Base-by-base conservation (phyloP, 2,329 filamentous ascomycete genomes). In the Acephala macrosclerotiorum region DNA sequence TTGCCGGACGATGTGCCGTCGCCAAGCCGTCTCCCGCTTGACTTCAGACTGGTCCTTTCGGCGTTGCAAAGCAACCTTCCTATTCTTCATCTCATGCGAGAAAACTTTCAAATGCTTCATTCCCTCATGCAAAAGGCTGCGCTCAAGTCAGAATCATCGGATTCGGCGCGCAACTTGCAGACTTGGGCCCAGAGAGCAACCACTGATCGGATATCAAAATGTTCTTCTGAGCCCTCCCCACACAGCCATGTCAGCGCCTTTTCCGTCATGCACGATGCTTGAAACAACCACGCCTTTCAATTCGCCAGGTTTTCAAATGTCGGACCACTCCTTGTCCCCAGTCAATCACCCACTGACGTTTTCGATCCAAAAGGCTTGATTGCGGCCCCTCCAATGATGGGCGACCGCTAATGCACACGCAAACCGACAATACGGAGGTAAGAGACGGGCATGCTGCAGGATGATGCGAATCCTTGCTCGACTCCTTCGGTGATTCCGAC, bases 191-290 rank as follows among this genome's bases (percentile, higher is more conserved):
- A 20, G 9, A 25, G 25, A 22, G 3, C 6, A 7, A 49, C 20
- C 7, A n/a, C 12, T 22, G 6, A 49, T 22, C 45, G 14, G 45
- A 49, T 49, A 49, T 14, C 45, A 49, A 49, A 22, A 49, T 49
- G n/a, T n/a, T n/a, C 20, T 4, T n/a, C 7, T 22, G 25, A n/a
- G 18, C 20, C 25, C 7, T 11, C 45, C 45, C 49, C 49, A 26
- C 49, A 53, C 49, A 33, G 49, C 26, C 49, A 53, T 53, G 26
- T 53, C 49, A 53, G 49, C 49, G 26, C 49, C 49, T 5, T 53
- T 53, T 29, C 49, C 49, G 49, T 53, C 26, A 53, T n/a, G 26
- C 49, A 33, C 25, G 25, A 29, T 53, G 25, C 26, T 53, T 53
- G 49, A 53, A 53, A 53, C 26, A 18, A 29, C 11, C 49, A 4